Percentiles rank a stretch among this genome's conserved stretches.
Conservation (phyloP, 2,329 filamentous ascomycete genomes). For the Sarocladium oryzae region DNA sequence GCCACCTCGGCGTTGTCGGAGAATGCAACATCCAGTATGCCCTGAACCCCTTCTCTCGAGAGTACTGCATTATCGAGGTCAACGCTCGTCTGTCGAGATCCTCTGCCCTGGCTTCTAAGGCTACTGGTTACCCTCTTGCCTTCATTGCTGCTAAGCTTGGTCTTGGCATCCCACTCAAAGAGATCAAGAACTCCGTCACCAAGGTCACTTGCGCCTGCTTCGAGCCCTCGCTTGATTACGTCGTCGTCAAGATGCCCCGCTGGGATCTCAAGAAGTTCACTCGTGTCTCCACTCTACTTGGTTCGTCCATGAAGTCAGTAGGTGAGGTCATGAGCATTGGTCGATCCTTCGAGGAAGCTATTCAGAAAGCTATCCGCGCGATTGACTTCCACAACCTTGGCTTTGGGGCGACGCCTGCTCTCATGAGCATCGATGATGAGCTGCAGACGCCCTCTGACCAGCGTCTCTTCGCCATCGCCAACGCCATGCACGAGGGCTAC, state of each 20-base stretch:
- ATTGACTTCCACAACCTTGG: conserved; percentile 95
- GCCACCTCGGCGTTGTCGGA: conserved; percentile 92
- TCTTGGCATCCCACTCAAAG: conserved; percentile 88
- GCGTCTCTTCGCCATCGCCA: conserved; percentile 93
- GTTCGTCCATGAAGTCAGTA: conserved; percentile 99
- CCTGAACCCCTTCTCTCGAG: conserved; percentile 86
- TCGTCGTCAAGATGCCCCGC: conserved; percentile 96
- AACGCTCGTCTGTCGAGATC: conserved; percentile 94
- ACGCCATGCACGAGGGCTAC: conserved; percentile 93
- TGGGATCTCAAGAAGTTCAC: conserved; percentile 99
- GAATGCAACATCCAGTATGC: conserved; percentile 99
- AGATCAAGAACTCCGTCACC: conserved; percentile 93
- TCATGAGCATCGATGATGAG: conserved; percentile 95
- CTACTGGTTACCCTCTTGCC: conserved; percentile 90
- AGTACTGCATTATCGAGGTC: conserved; percentile 99
- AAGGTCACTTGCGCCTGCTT: conserved; percentile 96
- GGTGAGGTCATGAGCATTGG: conserved; percentile 99
- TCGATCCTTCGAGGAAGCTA: conserved; percentile 93
- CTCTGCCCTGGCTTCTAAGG: conserved; percentile 92
- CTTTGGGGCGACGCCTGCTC: conserved; percentile 82
- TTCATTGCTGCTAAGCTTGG: conserved; percentile 97
- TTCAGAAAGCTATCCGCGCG: conserved; percentile 93
- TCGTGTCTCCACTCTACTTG: conserved; percentile 88
- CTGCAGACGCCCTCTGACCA: conserved; percentile 96
- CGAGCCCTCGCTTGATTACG: conserved; percentile 95